phyloP scores from a whole-genome alignment of 257 asterid species.

The Striga asiatica region DNA sequence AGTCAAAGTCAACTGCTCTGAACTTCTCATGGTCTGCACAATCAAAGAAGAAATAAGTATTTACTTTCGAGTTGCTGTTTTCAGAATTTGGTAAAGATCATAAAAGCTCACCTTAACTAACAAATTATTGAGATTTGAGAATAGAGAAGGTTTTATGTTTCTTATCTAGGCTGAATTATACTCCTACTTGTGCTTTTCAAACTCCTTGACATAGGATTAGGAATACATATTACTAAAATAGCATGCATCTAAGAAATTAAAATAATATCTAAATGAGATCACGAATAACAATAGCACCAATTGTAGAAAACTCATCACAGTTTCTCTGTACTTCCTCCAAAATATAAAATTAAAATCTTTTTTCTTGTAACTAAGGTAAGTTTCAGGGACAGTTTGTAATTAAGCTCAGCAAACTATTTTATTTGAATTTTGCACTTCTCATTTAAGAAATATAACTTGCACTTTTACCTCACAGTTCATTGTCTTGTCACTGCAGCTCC shows the following conservation, averaged over 20 bases:
- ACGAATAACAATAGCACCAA: background rate
- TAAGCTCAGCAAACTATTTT: background rate
- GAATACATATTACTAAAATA: background rate
- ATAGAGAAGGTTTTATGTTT: too few relatives aligned
- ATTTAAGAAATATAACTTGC: background rate
- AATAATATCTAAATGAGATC: background rate
- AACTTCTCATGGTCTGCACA: conserved; percentile 47
- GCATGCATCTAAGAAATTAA: background rate
- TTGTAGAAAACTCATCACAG: background rate
- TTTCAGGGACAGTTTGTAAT: background rate
- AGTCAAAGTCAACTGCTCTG: conserved; percentile 52
- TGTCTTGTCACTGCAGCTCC: conserved; percentile 63
- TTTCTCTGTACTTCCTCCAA: background rate
- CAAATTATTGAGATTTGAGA: too few relatives aligned
- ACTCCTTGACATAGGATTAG: too few relatives aligned
- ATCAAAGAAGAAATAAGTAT: conserved; percentile 8
- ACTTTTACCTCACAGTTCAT: conserved; percentile 58
- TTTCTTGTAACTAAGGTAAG: background rate
- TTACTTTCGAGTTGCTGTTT: background rate
- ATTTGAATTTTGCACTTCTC: background rate
- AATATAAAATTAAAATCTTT: background rate
- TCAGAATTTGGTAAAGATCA: background rate
- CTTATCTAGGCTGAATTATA: too few relatives aligned
- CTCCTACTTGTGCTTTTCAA: too few relatives aligned
- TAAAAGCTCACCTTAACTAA: background rate